These are phyloP conservation scores for Penicillium atrosanguineum DNA, from an alignment of 495 filamentous ascomycete genomes.

Conservation along the genomic window DNA sequence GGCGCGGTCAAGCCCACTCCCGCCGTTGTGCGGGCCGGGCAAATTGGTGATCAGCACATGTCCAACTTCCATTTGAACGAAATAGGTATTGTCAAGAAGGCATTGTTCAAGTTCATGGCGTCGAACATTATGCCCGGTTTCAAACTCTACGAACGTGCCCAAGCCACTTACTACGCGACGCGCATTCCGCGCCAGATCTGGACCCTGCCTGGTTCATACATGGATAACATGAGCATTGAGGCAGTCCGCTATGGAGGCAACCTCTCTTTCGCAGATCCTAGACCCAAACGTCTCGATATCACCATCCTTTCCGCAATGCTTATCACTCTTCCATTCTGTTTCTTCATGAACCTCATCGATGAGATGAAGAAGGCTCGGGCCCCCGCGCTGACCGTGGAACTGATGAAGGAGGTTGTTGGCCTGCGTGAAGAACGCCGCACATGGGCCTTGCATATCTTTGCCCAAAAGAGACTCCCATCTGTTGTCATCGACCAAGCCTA, in stretches of 20 bases:
- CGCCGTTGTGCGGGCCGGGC: not conserved
- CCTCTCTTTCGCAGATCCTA: slow-evolving; percentile 3
- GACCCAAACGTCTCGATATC: slow-evolving; percentile 12
- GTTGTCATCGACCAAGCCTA: not conserved
- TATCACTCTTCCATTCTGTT: slow-evolving; percentile 20
- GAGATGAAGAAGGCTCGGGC: slow-evolving; percentile 9
- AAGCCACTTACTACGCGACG: slow-evolving; percentile 15
- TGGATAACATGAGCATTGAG: slow-evolving; percentile 18
- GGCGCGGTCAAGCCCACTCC: not conserved
- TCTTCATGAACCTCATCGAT: slow-evolving; percentile 14
- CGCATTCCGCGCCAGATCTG: slow-evolving; percentile 26
- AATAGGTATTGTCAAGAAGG: slow-evolving; percentile 14
- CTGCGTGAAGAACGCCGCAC: slow-evolving; percentile 31
- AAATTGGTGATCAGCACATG: slow-evolving; percentile 9
- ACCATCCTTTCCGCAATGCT: slow-evolving; percentile 24
- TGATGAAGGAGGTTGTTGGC: slow-evolving; percentile 20
- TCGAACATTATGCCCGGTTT: slow-evolving; percentile 16
- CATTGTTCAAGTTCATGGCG: slow-evolving; percentile 22
- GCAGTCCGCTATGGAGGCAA: slow-evolving; percentile 19
- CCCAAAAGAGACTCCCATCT: not conserved
- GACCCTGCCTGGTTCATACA: slow-evolving; percentile 4
- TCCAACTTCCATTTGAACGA: slow-evolving; percentile 10
- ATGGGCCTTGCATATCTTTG: slow-evolving; percentile 16
- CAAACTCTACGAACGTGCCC: slow-evolving; percentile 19
- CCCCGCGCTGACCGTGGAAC: slow-evolving; percentile 1